These are phyloP conservation scores for Ascochyta clinopodiicola DNA, from an alignment of 2,329 filamentous ascomycete genomes.

Conservation along the genomic window DNA sequence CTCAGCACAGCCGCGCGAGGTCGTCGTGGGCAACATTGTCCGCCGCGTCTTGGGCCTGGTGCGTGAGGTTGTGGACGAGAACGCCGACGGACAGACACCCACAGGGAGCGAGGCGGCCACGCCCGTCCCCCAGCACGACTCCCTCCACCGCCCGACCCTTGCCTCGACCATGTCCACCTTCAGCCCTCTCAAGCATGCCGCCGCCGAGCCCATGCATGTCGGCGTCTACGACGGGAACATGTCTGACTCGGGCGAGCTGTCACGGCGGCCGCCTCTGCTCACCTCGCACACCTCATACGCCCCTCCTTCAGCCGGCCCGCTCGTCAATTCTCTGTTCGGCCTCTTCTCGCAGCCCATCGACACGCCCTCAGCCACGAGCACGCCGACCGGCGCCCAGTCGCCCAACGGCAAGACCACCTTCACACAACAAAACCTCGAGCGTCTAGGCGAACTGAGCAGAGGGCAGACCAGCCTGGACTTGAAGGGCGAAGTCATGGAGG, in stretches of 20 bases:
- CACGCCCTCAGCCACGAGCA: constrained; percentile 52
- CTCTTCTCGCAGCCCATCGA: constrained; percentile 76
- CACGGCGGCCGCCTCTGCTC: constrained; percentile 66
- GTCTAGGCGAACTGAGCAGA: constrained; percentile 50
- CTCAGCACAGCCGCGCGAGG: constrained; percentile 85
- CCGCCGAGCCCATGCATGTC: constrained; percentile 44
- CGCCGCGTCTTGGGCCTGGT: constrained; percentile 88
- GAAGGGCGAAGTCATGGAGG: constrained; percentile 88
- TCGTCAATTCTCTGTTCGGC: constrained; percentile 81
- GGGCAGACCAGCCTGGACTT: constrained; percentile 66
- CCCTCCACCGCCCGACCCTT: constrained; percentile 45
- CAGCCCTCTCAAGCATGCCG: constrained; percentile 55
- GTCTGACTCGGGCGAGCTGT: constrained; percentile 45
- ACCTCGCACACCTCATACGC: constrained; percentile 70
- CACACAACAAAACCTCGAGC: constrained; percentile 44
- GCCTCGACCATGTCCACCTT: constrained; percentile 55
- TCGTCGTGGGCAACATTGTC: constrained; percentile 93
- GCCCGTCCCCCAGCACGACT: constrained; percentile 34
- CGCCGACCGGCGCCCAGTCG: constrained; percentile 60
- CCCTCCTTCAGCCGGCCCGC: constrained; percentile 57
- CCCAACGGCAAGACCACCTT: constrained; percentile 53
- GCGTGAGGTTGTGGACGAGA: constrained; percentile 86
- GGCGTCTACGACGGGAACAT: constrained; percentile 38
- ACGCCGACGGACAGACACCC: constrained; percentile 68
- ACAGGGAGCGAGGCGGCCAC: constrained; percentile 62